Conservation (phyloP, 495 filamentous ascomycete species). For the Penicillium egyptiacum region DNA sequence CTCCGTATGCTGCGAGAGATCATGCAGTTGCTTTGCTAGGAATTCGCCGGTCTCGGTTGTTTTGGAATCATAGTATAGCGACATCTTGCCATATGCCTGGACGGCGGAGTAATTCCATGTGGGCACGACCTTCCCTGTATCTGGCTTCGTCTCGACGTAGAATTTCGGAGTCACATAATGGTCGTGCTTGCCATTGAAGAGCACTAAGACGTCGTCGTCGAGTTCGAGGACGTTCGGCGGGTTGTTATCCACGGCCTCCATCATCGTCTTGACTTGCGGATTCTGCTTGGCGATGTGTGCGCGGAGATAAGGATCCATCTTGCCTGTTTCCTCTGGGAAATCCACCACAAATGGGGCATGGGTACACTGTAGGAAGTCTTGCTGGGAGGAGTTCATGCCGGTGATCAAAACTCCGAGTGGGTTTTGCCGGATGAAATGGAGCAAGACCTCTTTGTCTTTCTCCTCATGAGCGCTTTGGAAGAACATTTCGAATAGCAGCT, state of each 20-base stretch:
- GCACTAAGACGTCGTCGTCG: conserved; percentile 45
- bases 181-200: conserved; percentile 47
- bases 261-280: conserved; percentile 49
- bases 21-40: conserved; percentile 38
- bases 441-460: conserved; percentile 31
- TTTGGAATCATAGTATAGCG: conserved; percentile 40
- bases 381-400: conserved; percentile 37
- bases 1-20: conserved; percentile 42
- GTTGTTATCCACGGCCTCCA: conserved; percentile 27
- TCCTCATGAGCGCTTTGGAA: conserved; percentile 46
- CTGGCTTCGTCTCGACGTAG: conserved; percentile 54
- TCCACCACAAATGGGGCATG: conserved; percentile 53
- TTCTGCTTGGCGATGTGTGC: conserved; percentile 50
- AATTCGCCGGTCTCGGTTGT: conserved; percentile 34
- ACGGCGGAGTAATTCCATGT: conserved; percentile 57
- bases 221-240: conserved; percentile 18
- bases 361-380: conserved; percentile 43
- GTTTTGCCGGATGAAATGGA: conserved; percentile 45
- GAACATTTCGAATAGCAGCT: conserved; percentile 38
- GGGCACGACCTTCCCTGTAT: conserved; percentile 52
- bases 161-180: conserved; percentile 56
- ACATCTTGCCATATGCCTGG: conserved; percentile 46
- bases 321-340: conserved; percentile 12
- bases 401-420: conserved; percentile 50
- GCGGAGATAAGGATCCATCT: conserved; percentile 25